phyloP scores from a whole-genome alignment of 306 rosid species.

The Purshia tridentata region DNA sequence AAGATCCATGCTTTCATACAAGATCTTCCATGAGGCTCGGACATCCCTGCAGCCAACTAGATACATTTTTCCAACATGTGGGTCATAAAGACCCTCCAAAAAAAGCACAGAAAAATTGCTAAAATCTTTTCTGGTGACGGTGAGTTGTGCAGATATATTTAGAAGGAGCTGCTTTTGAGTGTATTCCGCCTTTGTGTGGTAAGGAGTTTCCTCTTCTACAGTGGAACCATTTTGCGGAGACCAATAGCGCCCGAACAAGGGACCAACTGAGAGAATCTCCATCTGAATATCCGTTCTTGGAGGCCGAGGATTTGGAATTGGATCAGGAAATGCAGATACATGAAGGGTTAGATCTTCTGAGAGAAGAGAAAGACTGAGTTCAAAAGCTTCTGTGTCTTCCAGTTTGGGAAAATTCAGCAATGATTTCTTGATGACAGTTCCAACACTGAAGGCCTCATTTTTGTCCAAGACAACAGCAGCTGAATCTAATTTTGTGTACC shows the following conservation, averaged over 20 bases:
- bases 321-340: conserved; percentile 48
- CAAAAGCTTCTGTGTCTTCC: conserved; percentile 60
- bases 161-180: conserved; percentile 83
- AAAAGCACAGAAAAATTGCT: conserved; percentile 58
- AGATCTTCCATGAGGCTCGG: conserved; percentile 71
- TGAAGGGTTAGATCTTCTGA: conserved; percentile 83
- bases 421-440: conserved; percentile 67
- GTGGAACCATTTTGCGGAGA: conserved; percentile 44
- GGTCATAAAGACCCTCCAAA: conserved; percentile 86
- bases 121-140: conserved; percentile 49
- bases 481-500: conserved; percentile 45
- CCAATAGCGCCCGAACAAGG: conserved; percentile 64
- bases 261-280: conserved; percentile 78
- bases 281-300: conserved; percentile 50
- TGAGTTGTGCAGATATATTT: conserved; percentile 83
- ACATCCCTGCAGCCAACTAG: conserved; percentile 86
- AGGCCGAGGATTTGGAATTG: conserved; percentile 31
- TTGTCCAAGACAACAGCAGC: conserved; percentile 65
- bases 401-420: conserved; percentile 77
- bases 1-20: conserved; percentile 64
- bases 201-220: conserved; percentile 45
- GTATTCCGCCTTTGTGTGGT: conserved; percentile 53
- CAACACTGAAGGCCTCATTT: conserved; percentile 62
- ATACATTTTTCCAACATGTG: conserved; percentile 78
- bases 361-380: conserved; percentile 66